Base-by-base conservation (phyloP, 2,329 filamentous ascomycete genomes). In the Venturia effusa region DNA sequence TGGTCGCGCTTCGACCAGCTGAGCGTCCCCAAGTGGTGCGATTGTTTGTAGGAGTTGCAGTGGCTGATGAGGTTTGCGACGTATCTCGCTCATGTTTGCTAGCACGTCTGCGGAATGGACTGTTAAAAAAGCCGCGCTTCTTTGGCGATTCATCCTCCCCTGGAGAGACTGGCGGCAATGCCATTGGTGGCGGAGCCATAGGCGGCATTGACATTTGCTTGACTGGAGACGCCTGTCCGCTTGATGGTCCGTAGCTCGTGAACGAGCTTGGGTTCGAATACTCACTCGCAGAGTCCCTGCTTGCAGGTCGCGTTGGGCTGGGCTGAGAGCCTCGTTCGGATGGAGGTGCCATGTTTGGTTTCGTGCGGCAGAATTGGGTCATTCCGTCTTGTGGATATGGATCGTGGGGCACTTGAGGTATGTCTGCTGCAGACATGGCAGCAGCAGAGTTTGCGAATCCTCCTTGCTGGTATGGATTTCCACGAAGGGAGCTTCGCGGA, bases 351-450 rank as follows among this genome's bases (percentile, higher is more conserved):
- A 89, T 87, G 66, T 91, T 86, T 75, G 87, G 83, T 4, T 86
- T 88, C 45, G 89, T 87, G 66, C 92, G 86, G 75, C 93, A 97
- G 67, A 97, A 88, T 84, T 97, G 96, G 0, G 93, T 97, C 92
- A 97, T 97, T 4, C 92, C 93, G 72, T 97, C 93, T 74, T 88
- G 85, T 0, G 93, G 92, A 73, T 97, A 97, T 11, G 94, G 91
- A 69, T 97, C 95, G 70, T 97, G 92, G 17, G 93, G 92, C 2
- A 96, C 84, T 17, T 84, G 77, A 4, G 86, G 81, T 66, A 90
- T 84, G 30, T 86, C 81, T 3, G 82, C 83, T 69, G 84, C 55
- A 30, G 59, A 39, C 27, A 60, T 40, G 48, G 48, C 48, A n/a
- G 48, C 48, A 32, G 37, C 57, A 37, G 61, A 41, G 7, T 24